Evolutionary conservation across 228 moss, liverwort and hornwort genomes (phyloP).

Genomic region (Sphagnum fallax): DNA sequence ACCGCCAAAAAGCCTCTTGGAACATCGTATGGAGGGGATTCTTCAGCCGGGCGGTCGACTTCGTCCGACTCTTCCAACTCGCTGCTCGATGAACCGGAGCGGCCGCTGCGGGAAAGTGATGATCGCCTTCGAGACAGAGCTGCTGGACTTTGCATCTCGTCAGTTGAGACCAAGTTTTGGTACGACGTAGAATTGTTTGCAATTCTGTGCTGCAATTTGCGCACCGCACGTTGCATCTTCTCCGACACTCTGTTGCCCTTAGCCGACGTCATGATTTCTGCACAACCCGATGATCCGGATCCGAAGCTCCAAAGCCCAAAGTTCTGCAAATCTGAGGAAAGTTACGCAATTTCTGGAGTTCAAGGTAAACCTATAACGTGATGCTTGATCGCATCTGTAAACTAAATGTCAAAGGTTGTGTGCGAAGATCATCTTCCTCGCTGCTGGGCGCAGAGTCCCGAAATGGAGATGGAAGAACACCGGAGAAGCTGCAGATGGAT

Average conservation of each 20-base stretch:
- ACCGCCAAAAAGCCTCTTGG: conserved; percentile 71
- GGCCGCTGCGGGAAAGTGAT: conserved; percentile 10
- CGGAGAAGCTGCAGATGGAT: conserved; percentile 3
- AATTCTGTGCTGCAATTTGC: conserved; percentile 35
- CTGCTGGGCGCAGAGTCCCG: neutral
- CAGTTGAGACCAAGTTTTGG: conserved; percentile 29
- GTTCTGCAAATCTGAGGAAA: neutral
- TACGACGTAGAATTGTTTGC: conserved; percentile 19
- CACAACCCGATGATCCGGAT: neutral
- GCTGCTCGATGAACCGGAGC: neutral
- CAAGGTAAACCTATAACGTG: no score
- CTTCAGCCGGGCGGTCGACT: neutral
- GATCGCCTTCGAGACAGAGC: conserved; percentile 5
- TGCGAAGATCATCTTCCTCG: neutral
- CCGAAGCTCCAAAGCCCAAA: neutral
- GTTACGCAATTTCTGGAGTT: no score
- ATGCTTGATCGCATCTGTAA: no score
- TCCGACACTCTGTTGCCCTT: conserved; percentile 30
- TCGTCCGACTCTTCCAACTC: conserved; percentile 12
- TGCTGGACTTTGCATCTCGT: conserved; percentile 11
- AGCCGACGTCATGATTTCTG: conserved; percentile 17
- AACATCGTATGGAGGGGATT: conserved; percentile 60
- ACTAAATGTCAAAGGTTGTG: neutral
- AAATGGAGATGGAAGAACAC: conserved; percentile 3
- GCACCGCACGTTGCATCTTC: conserved; percentile 54